Percentiles rank a stretch among this genome's conserved stretches.
These are phyloP conservation scores for Cyclocybe cylindracea DNA, from an alignment of 768 basidiomycete genomes.

Conservation along the genomic window DNA sequence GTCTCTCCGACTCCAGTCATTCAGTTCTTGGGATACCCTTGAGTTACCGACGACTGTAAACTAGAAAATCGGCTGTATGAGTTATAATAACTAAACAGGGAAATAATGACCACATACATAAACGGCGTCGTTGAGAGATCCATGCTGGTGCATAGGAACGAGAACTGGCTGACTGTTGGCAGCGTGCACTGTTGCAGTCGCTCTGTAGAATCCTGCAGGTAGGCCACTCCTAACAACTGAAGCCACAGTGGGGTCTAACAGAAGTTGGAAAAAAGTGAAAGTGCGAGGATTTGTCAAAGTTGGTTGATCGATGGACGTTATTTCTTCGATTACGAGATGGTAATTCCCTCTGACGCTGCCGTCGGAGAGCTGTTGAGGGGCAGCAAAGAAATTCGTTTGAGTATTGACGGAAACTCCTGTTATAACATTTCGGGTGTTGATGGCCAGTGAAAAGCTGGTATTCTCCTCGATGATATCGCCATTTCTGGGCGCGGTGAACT, in stretches of 20 bases:
- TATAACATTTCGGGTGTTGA: constrained; percentile 34
- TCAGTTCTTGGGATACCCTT: too few relatives aligned
- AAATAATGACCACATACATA: background rate
- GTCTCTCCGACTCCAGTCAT: too few relatives aligned
- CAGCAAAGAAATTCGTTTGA: constrained; percentile 40
- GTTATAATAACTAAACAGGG: too few relatives aligned
- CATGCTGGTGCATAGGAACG: background rate
- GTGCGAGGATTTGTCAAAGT: background rate
- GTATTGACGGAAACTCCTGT: constrained; percentile 48
- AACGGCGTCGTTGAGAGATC: background rate
- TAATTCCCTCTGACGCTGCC: constrained; percentile 46
- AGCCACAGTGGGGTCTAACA: background rate
- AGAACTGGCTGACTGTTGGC: constrained; percentile 1
- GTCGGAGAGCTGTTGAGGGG: constrained; percentile 44
- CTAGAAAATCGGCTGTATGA: too few relatives aligned
- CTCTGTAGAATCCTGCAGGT: constrained; percentile 1
- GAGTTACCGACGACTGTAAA: too few relatives aligned
- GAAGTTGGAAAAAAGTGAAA: background rate
- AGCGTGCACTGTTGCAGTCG: background rate
- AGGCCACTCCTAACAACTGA: background rate
- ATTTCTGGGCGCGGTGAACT: constrained; percentile 37
- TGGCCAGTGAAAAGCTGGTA: constrained; percentile 40
- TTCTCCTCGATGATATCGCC: constrained; percentile 40
- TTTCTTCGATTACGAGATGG: constrained; percentile 23
- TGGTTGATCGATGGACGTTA: background rate